These are phyloP conservation scores for Cutaneotrichosporon dermatis DNA, from an alignment of 1,284 basidiomycete genomes.

Conservation along the genomic window DNA sequence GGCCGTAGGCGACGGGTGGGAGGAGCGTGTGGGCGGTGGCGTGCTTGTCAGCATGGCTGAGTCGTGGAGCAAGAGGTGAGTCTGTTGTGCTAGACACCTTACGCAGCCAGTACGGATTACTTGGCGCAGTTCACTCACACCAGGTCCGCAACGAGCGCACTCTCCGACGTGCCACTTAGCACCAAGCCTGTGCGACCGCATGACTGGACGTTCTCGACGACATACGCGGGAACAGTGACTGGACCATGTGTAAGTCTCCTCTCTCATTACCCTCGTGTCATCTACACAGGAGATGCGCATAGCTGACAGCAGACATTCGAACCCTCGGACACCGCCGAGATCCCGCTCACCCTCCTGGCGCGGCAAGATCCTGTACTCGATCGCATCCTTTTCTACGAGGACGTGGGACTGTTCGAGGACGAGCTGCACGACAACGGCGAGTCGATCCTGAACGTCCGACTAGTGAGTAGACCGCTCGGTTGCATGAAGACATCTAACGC, in stretches of 20 bases:
- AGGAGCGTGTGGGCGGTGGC: conserved; percentile 72
- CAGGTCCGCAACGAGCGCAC: conserved; percentile 20
- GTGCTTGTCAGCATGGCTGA: conserved; percentile 94
- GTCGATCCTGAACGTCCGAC: conserved; percentile 71
- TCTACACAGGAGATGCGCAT: too few relatives aligned
- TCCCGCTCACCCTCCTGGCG: conserved; percentile 77
- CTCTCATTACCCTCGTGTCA: neutral
- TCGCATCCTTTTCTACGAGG: conserved; percentile 83
- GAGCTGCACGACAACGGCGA: conserved; percentile 92
- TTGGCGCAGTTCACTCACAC: conserved; percentile 1
- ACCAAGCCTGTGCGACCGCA: conserved; percentile 77
- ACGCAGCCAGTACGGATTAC: too few relatives aligned
- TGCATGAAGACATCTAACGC: conserved; percentile 1
- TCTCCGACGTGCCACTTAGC: conserved; percentile 60
- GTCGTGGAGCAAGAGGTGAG: conserved; percentile 81
- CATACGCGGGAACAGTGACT: conserved; percentile 64
- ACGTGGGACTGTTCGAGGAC: conserved; percentile 86
- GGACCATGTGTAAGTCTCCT: conserved; percentile 27
- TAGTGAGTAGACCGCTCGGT: conserved; percentile 57
- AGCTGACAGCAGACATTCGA: conserved; percentile 48
- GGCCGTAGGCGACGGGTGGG: conserved; percentile 62
- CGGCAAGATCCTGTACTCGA: conserved; percentile 67
- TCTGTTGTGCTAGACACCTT: neutral
- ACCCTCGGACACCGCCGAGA: conserved; percentile 57
- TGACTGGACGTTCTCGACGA: conserved; percentile 97